Conservation (phyloP, 1,139 yeast species). For the Suhomyces coccinellae region DNA sequence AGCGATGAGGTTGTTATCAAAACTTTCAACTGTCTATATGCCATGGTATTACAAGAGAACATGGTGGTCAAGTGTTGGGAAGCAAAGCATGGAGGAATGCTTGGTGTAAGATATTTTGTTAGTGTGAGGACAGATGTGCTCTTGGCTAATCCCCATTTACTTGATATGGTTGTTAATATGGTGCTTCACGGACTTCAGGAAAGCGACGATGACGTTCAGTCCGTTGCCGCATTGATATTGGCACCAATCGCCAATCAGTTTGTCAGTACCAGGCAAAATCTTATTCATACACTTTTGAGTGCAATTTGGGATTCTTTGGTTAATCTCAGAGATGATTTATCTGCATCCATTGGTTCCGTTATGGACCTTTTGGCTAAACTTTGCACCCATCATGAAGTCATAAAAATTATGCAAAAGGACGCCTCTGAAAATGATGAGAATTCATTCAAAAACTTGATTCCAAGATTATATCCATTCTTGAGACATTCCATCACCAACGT, state of each 20-base stretch:
- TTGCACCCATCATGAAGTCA: constrained; percentile 78
- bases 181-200: constrained; percentile 85
- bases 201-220: constrained; percentile 93
- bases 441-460: constrained; percentile 74
- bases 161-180: constrained; percentile 76
- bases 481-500: constrained; percentile 94
- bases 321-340: constrained; percentile 83
- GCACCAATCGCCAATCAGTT: constrained; percentile 87
- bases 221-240: constrained; percentile 92
- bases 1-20: constrained; percentile 51
- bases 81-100: constrained; percentile 97
- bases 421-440: constrained; percentile 51
- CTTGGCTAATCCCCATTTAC: constrained; percentile 53
- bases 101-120: constrained; percentile 89
- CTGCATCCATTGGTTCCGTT: constrained; percentile 93
- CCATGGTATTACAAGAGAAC: constrained; percentile 69
- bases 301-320: constrained; percentile 89
- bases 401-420: constrained; percentile 65
- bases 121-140: constrained; percentile 83
- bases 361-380: constrained; percentile 91
- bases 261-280: constrained; percentile 60
- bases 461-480: constrained; percentile 86
- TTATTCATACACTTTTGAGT: constrained; percentile 63
- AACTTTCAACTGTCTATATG: constrained; percentile 66
- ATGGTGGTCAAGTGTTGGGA: constrained; percentile 71